Conservation (phyloP, 192 early-diverging fungal genomes). For the Gaertneriomyces sp. region DNA sequence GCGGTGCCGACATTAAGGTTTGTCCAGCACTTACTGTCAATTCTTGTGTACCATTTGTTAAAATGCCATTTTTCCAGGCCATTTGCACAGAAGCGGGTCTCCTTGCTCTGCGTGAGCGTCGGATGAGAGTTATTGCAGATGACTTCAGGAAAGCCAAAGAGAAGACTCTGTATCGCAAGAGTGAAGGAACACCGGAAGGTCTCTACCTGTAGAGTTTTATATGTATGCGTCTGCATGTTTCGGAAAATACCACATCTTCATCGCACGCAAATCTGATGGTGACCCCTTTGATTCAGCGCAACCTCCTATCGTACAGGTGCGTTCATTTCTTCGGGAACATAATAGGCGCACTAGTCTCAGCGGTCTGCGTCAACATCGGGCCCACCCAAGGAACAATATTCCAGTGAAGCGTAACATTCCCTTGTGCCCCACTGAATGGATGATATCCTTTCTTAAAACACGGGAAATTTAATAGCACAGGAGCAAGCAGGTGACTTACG, state of each 20-base stretch:
- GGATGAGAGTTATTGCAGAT: conserved; percentile 97
- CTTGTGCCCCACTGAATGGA: conserved; percentile 51
- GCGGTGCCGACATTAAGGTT: conserved; percentile 96
- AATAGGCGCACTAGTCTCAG: conserved; percentile 21
- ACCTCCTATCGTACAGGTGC: too few species aligned
- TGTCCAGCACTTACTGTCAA: background rate
- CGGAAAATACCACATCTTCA: too few species aligned
- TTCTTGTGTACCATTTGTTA: background rate
- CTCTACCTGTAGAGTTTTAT: conserved; percentile 24
- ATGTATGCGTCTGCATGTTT: too few species aligned
- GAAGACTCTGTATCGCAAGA: conserved; percentile 98
- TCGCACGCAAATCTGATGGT: too few species aligned
- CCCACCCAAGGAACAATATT: conserved; percentile 79
- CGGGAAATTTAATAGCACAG: background rate
- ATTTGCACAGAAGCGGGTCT: conserved; percentile 99
- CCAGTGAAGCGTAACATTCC: conserved; percentile 75
- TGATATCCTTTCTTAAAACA: background rate
- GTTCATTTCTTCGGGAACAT: conserved; percentile 12
- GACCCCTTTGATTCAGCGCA: too few species aligned
- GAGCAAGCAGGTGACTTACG: conserved; percentile 37
- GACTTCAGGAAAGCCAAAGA: conserved; percentile 98
- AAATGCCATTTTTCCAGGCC: conserved; percentile 55
- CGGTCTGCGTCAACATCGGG: conserved; percentile 44
- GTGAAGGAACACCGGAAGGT: conserved; percentile 97
- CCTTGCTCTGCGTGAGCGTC: conserved; percentile 91